These are phyloP conservation scores for Anthracocystis panici-leucophaei DNA, from an alignment of 1,284 basidiomycete genomes.

Conservation along the genomic window DNA sequence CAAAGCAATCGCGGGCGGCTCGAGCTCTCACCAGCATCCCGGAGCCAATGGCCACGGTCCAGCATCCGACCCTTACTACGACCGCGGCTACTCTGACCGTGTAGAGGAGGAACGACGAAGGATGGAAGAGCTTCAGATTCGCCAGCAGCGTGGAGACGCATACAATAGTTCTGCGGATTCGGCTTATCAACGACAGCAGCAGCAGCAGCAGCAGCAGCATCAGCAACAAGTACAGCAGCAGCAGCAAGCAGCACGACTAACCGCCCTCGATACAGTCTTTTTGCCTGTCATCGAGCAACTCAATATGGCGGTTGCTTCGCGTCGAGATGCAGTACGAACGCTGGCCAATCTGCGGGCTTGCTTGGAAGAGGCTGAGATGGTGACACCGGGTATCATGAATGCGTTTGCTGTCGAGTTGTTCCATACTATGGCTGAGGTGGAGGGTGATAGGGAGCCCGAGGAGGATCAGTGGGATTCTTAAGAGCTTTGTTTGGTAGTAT, in stretches of 20 bases:
- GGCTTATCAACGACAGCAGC: slow-evolving; percentile 7
- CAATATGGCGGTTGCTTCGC: slow-evolving; percentile 55
- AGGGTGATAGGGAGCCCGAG: slow-evolving; percentile 47
- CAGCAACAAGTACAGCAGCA: slow-evolving; percentile 24
- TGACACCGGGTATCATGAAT: slow-evolving; percentile 65
- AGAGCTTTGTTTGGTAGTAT: neutral
- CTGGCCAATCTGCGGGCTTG: slow-evolving; percentile 49
- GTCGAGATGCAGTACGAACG: slow-evolving; percentile 55
- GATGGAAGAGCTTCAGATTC: slow-evolving; percentile 49
- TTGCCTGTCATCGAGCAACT: slow-evolving; percentile 64
- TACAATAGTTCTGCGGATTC: slow-evolving; percentile 7
- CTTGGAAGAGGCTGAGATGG: slow-evolving; percentile 55
- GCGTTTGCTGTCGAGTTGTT: slow-evolving; percentile 65
- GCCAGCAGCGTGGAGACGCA: slow-evolving; percentile 8
- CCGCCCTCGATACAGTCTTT: slow-evolving; percentile 60
- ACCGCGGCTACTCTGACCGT: slow-evolving; percentile 18
- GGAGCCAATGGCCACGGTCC: slow-evolving; percentile 25
- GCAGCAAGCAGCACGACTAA: slow-evolving; percentile 39
- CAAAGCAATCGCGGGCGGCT: slow-evolving; percentile 38
- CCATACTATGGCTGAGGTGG: slow-evolving; percentile 60
- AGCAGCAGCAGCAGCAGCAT: slow-evolving; percentile 24
- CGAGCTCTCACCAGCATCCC: slow-evolving; percentile 11
- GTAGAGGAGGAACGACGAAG: slow-evolving; percentile 51
- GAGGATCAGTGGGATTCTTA: slow-evolving; percentile 49
- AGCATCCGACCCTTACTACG: slow-evolving; percentile 30